Conservation (phyloP, 352 stramenopile species). For the Phytophthora idaei region DNA sequence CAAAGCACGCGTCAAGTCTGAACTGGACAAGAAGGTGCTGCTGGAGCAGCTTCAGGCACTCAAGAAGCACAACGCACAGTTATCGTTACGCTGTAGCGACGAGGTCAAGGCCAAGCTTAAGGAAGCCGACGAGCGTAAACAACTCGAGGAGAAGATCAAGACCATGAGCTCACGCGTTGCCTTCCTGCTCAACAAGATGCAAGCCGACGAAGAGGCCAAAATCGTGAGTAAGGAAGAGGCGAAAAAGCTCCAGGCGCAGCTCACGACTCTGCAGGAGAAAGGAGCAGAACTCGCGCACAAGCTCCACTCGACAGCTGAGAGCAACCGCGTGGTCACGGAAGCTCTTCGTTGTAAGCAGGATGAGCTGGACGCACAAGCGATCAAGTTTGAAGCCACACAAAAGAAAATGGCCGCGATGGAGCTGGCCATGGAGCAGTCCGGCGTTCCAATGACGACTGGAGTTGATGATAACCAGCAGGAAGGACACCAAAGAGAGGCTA, state of each 20-base stretch:
- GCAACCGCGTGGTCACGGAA: slow-evolving; percentile 93
- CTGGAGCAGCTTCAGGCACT: slow-evolving; percentile 94
- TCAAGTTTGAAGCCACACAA: slow-evolving; percentile 81
- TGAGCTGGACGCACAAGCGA: slow-evolving; percentile 86
- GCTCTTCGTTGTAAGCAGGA: slow-evolving; percentile 90
- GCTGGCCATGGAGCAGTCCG: slow-evolving; percentile 63
- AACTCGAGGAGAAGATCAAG: slow-evolving; percentile 94
- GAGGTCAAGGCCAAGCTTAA: slow-evolving; percentile 94
- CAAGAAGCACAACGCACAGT: slow-evolving; percentile 95
- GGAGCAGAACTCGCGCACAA: slow-evolving; percentile 90
- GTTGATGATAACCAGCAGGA: slow-evolving; percentile 32
- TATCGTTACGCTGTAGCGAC: slow-evolving; percentile 92
- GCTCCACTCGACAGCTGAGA: slow-evolving; percentile 90
- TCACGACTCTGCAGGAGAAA: slow-evolving; percentile 89
- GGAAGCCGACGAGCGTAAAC: slow-evolving; percentile 91
- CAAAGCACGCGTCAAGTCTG: slow-evolving; percentile 92
- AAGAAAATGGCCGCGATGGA: slow-evolving; percentile 74
- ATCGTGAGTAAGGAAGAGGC: slow-evolving; percentile 93
- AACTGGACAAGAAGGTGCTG: slow-evolving; percentile 94
- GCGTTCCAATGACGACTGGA: slow-evolving; percentile 32
- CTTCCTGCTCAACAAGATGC: slow-evolving; percentile 97
- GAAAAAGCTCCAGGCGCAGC: slow-evolving; percentile 94
- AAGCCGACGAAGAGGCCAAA: slow-evolving; percentile 95
- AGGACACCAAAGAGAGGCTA: slow-evolving; percentile 32
- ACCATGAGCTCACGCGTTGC: slow-evolving; percentile 92